These are phyloP conservation scores for Spergularia azorica DNA, from an alignment of 179 eudicot genomes.

Conservation along the genomic window DNA sequence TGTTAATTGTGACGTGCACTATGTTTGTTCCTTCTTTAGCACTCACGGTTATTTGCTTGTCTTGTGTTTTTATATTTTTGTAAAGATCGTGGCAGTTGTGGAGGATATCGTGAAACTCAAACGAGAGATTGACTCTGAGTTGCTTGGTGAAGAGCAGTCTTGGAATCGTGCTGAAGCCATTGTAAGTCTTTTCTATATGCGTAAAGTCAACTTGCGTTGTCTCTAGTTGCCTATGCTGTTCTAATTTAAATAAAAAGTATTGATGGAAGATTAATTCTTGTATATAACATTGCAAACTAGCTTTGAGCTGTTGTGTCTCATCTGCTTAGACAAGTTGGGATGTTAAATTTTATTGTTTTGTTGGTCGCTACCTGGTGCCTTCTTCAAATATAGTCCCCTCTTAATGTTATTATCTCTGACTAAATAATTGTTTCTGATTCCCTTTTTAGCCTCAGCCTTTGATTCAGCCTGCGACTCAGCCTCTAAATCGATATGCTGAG, in stretches of 20 bases:
- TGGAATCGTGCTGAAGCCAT: slow-evolving; percentile 76
- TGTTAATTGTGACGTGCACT: not conserved
- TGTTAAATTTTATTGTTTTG: not conserved
- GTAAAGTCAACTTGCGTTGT: too few relatives aligned
- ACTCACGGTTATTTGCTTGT: not conserved
- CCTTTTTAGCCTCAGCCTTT: slow-evolving; percentile 40
- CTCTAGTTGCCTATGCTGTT: not conserved
- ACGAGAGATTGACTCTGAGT: slow-evolving; percentile 74
- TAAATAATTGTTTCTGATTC: not conserved
- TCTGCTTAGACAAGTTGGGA: not conserved
- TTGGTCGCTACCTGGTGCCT: not conserved
- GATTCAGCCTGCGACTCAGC: slow-evolving; percentile 26
- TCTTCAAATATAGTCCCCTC: too few relatives aligned
- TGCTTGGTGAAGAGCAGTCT: slow-evolving; percentile 70
- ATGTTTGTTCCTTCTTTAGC: not conserved
- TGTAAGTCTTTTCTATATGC: slow-evolving; percentile 37
- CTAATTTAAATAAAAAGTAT: not conserved
- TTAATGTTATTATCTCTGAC: too few relatives aligned
- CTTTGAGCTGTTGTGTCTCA: not conserved
- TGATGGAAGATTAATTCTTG: not conserved
- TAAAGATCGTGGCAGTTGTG: slow-evolving; percentile 45
- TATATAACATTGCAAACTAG: not conserved
- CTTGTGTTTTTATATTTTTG: slow-evolving; percentile 6
- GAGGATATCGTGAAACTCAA: slow-evolving; percentile 70
- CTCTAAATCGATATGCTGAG: slow-evolving; percentile 73